A percentile compares a stretch with the other conserved stretches of the same genome.
Conservation (phyloP, 495 filamentous ascomycete species). For the Parathielavia hyrcaniae region DNA sequence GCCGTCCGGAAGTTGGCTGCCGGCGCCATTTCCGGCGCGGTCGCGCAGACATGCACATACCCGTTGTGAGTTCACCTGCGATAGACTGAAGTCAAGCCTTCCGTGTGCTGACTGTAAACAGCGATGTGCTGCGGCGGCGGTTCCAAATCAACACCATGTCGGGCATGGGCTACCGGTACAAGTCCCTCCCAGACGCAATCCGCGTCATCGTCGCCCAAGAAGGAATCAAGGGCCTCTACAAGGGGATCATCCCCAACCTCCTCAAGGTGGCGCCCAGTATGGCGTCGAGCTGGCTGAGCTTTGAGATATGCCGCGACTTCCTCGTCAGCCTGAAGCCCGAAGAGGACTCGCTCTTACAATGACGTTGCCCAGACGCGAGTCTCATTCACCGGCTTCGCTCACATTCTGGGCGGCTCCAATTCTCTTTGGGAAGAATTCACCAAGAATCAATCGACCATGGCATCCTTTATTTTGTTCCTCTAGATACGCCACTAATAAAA, state of each 20-base stretch:
- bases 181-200: constrained; percentile 76
- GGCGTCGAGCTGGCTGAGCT: constrained; percentile 97
- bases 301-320: constrained; percentile 86
- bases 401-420: not conserved
- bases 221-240: constrained; percentile 66
- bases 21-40: constrained; percentile 87
- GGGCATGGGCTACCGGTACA: constrained; percentile 96
- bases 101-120: constrained; percentile 34
- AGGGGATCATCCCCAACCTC: constrained; percentile 87
- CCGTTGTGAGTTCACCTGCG: constrained; percentile 66
- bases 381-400: not conserved
- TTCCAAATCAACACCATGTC: constrained; percentile 99
- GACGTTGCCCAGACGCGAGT: not conserved
- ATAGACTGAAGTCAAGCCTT: too few species aligned
- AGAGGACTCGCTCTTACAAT: constrained; percentile 32
- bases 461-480: constrained; percentile 16
- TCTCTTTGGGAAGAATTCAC: not conserved
- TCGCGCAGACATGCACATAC: constrained; percentile 97
- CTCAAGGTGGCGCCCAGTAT: constrained; percentile 97
- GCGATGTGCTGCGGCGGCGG: constrained; percentile 87
- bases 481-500: constrained; percentile 17
- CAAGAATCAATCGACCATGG: not conserved
- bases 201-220: constrained; percentile 74
- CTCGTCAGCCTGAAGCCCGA: constrained; percentile 52
- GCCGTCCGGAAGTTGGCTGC: constrained; percentile 75